Evolutionary conservation across 73 alveolate genomes (phyloP).

Genomic region (Paramecium biaurelia): DNA sequence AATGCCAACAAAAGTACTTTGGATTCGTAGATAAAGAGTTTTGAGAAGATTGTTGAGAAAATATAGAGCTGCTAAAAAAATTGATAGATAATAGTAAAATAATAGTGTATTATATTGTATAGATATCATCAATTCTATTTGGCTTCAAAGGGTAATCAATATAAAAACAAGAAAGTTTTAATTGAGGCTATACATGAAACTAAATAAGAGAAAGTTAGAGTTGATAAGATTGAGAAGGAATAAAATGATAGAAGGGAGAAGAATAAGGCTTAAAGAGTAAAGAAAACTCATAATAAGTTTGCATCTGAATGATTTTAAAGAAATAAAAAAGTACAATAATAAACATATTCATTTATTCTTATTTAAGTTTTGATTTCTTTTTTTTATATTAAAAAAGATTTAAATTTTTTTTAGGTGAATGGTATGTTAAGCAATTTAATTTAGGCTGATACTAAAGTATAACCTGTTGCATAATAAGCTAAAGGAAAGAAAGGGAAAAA

Average conservation of each 20-base stretch:
- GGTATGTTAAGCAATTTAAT: slow-evolving; percentile 23
- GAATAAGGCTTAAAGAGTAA: slow-evolving; percentile 61
- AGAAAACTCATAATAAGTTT: slow-evolving; percentile 18
- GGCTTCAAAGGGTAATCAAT: slow-evolving; percentile 96
- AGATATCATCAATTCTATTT: slow-evolving; percentile 94
- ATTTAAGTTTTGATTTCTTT: background rate
- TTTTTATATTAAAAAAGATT: slow-evolving; percentile 36
- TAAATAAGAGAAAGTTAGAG: slow-evolving; percentile 68
- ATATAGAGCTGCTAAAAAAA: slow-evolving; percentile 95
- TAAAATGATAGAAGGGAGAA: slow-evolving; percentile 64
- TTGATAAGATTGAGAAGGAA: slow-evolving; percentile 58
- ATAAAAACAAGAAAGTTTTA: slow-evolving; percentile 95
- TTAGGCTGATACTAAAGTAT: slow-evolving; percentile 1
- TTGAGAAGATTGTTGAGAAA: slow-evolving; percentile 97
- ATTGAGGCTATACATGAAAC: slow-evolving; percentile 95
- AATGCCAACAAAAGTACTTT: slow-evolving; percentile 96
- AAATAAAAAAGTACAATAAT: background rate
- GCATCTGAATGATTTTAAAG: slow-evolving; percentile 30
- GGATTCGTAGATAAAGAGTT: slow-evolving; percentile 98
- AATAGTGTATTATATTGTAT: background rate
- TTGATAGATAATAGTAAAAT: slow-evolving; percentile 88
- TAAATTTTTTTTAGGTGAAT: background rate
- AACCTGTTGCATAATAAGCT: slow-evolving; percentile 1
- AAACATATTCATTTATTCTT: background rate
- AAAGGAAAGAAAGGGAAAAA: slow-evolving; percentile 39